phyloP scores from a whole-genome alignment of 768 basidiomycete species.

The Pulveroboletus sp. region DNA sequence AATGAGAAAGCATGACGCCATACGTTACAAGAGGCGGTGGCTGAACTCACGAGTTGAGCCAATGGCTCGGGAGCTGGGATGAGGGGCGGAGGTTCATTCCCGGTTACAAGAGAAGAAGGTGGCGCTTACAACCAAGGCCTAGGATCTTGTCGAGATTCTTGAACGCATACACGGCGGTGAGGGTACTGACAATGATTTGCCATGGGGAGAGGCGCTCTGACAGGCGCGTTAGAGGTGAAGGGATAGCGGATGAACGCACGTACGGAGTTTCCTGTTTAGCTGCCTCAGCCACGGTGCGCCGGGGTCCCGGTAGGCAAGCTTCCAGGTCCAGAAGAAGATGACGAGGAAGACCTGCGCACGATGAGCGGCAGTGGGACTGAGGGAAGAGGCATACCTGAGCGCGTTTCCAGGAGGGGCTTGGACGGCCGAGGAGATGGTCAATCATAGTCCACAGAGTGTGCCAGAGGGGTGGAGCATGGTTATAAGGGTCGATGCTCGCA shows the following conservation, averaged over 20 bases:
- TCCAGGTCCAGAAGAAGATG: constrained; percentile 87
- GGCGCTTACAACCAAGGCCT: constrained; percentile 62
- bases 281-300: constrained; percentile 58
- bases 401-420: constrained; percentile 87
- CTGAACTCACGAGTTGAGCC: constrained; percentile 66
- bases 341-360: constrained; percentile 75
- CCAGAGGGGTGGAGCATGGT: constrained; percentile 1
- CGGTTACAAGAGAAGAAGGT: neutral
- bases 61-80: constrained; percentile 85
- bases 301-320: constrained; percentile 61
- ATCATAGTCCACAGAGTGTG: constrained; percentile 55
- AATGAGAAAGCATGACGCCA: constrained; percentile 5
- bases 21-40: neutral
- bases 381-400: constrained; percentile 50
- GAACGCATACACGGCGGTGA: constrained; percentile 79
- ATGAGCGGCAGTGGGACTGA: neutral
- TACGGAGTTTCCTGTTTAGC: constrained; percentile 58
- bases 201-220: constrained; percentile 89
- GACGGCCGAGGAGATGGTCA: constrained; percentile 86
- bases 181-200: constrained; percentile 84
- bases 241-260: constrained; percentile 18
- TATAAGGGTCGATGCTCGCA: constrained; percentile 20
- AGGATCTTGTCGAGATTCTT: constrained; percentile 83
- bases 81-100: neutral
- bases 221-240: neutral